Percentiles rank a stretch among this genome's conserved stretches.
Evolutionary conservation across 805 yeast species (phyloP).

Genomic region (Ogataea methanolica): DNA sequence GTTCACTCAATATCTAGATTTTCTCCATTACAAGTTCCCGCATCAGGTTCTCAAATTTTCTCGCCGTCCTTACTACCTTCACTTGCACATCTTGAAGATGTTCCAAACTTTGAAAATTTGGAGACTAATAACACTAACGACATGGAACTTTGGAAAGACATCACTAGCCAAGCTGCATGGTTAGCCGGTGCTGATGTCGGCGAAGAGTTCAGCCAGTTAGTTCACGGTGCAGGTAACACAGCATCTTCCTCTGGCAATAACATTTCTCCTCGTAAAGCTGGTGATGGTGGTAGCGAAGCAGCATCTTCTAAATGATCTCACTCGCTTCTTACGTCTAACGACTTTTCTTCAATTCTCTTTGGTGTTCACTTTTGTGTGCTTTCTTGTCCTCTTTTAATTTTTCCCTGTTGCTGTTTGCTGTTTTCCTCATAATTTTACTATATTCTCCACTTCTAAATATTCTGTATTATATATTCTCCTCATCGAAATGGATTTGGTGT

Average conservation of each 20-base stretch:
- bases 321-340: too few relatives aligned
- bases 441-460: too few relatives aligned
- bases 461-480: too few relatives aligned
- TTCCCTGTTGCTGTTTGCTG: too few relatives aligned
- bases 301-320: too few relatives aligned
- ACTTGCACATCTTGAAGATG: conserved; percentile 31
- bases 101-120: conserved; percentile 31
- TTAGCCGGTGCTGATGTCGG: conserved; percentile 43
- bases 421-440: too few relatives aligned
- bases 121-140: conserved; percentile 36
- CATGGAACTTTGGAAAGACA: conserved; percentile 67
- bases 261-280: neutral
- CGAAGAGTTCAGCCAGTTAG: conserved; percentile 31
- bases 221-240: conserved; percentile 1
- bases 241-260: neutral
- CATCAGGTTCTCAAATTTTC: conserved; percentile 9
- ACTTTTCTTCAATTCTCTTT: too few relatives aligned
- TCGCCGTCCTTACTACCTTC: conserved; percentile 28
- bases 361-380: too few relatives aligned
- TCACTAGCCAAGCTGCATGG: conserved; percentile 77
- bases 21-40: neutral
- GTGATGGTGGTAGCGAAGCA: too few relatives aligned
- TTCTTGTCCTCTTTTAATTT: too few relatives aligned
- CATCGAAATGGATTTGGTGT: too few relatives aligned
- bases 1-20: too few relatives aligned